Percentiles rank a stretch among this genome's conserved stretches.
phyloP scores from a whole-genome alignment of 2,329 filamentous ascomycete species.

The Colletotrichum godetiae region DNA sequence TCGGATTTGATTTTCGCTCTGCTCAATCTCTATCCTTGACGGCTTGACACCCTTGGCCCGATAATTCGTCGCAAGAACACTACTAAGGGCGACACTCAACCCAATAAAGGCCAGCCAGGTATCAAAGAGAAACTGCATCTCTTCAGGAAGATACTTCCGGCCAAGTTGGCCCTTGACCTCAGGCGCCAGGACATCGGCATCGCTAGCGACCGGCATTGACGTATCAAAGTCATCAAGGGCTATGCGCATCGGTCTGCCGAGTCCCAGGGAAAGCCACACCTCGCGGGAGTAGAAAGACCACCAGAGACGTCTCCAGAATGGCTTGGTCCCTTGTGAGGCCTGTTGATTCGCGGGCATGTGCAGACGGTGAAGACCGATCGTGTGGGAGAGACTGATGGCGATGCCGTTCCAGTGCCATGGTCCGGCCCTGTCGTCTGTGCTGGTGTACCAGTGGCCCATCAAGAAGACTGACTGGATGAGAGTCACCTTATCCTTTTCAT shows the following conservation, averaged over 20 bases:
- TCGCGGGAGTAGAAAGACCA: slow-evolving; percentile 25
- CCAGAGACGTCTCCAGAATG: slow-evolving; percentile 29
- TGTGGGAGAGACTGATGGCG: slow-evolving; percentile 54
- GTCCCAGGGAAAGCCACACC: slow-evolving; percentile 28
- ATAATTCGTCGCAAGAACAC: slow-evolving; percentile 12
- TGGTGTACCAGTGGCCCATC: slow-evolving; percentile 54
- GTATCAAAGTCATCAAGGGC: slow-evolving; percentile 25
- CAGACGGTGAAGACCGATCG: slow-evolving; percentile 52
- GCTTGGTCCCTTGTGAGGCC: slow-evolving; percentile 2
- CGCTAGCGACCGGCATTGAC: slow-evolving; percentile 13
- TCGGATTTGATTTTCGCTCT: slow-evolving; percentile 15
- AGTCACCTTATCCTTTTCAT: slow-evolving; percentile 50
- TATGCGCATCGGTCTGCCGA: slow-evolving; percentile 30
- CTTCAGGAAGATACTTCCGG: slow-evolving; percentile 6
- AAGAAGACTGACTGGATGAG: slow-evolving; percentile 55
- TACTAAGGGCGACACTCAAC: background rate
- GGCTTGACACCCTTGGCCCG: slow-evolving; percentile 9
- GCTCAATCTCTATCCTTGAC: slow-evolving; percentile 13
- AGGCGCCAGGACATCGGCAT: slow-evolving; percentile 11
- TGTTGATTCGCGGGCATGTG: slow-evolving; percentile 9
- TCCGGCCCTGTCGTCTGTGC: slow-evolving; percentile 52
- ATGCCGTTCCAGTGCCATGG: slow-evolving; percentile 60
- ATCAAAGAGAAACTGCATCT: slow-evolving; percentile 12
- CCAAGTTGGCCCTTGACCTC: slow-evolving; percentile 12
- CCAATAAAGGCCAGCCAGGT: slow-evolving; percentile 10